Evolutionary conservation across 2,329 filamentous ascomycete species (phyloP), one percentile per base, ranked within the genome.

Genomic region (Chrysoporthe deuterocubensis): DNA sequence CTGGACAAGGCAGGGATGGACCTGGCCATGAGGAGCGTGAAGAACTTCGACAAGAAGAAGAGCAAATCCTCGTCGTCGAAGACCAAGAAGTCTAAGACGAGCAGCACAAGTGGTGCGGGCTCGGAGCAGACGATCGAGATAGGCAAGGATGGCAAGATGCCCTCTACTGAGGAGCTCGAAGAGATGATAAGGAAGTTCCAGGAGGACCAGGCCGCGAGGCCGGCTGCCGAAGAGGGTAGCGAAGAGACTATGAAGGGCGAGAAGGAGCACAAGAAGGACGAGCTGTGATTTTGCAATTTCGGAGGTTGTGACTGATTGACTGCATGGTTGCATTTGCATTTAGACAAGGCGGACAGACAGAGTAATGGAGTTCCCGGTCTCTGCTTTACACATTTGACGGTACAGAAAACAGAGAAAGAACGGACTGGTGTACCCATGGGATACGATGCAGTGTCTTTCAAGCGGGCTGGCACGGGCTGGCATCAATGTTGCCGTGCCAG

Each of bases 1-100:
- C 84, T 98, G 7, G 88, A 91, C 76, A 89, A 92, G 76, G 87
- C 85, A 4, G 87, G 88, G 73, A 85, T 90, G 76, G 88, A 93
- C 34, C 83, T 94, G 61, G 85, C 93, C 65, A 87, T 90, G 82
- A 91, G 89, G 82, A 87, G 87, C 66, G 87, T 91, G 73, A 85
- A 82, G 72, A 84, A 84, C 73, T 84, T 85, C 64, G 84, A 85
- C 73, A 80, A 78, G 71, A 78, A 79, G 71, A 81, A 81, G 72
- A 83, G 82, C 74, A 77, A 77, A 72, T 50, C 75, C 73, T 68
- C 67, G 73, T 68, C 67, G 63, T 69, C 50, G 70, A 78, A 78
- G 71, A 78, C 81, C 66, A 83, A 83, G 75, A 85, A 85, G 77
- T 75, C 76, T 64, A 77, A 80, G 71, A 78, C 76, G 71, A 76